Base-by-base conservation (phyloP, 805 yeast genomes). In the Saccharomycopsis microspora region DNA sequence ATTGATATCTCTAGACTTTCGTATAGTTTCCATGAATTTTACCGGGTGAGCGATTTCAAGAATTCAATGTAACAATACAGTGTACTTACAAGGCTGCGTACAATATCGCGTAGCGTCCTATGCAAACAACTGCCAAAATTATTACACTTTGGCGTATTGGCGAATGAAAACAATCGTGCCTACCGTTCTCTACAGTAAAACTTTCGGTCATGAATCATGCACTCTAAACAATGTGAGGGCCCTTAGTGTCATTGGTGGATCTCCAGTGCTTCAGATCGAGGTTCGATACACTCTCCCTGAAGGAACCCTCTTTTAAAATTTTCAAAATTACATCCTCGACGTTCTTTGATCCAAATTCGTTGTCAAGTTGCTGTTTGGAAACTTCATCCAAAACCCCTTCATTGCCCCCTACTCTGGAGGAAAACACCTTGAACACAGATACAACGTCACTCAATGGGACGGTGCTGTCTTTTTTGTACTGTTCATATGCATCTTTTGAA, bases 331-430 rank as follows among this genome's bases (percentile, higher is more conserved):
- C 71, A 31, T 75, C 80, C 46, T 81, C 85, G 3, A 62, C 57
- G 43, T 70, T 65, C 6, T 54, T 58, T 30, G 74, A 67, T 32
- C 88, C 90, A 55, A 87, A 86, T 58, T 85, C 93, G 53, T 74
- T 74, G 44, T 70, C 71, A 38, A 86, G 60, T 51, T 80, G 83
- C 19, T 69, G 66, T 48, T 76, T 73, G 5, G 90, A 81, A 2
- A 90, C 95, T 57, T 76, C 80, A 45, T 81, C 85, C 30, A 83
- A 60, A 5, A 72, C 70, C 48, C 95, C 95, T 56, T 77, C 84
- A 3, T 78, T 66, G 33, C 95, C 95, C 39, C 66, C 66, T 42
- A 85, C 82, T 51, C 72, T 71, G 48, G 76, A 74, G 28, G 74
- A 69, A 59, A 71, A 87, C n/a, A 86, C 71, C 57, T 81, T 75